These are phyloP conservation scores for Angomonas desouzai DNA, from an alignment of 208 protist species.

Conservation along the genomic window DNA sequence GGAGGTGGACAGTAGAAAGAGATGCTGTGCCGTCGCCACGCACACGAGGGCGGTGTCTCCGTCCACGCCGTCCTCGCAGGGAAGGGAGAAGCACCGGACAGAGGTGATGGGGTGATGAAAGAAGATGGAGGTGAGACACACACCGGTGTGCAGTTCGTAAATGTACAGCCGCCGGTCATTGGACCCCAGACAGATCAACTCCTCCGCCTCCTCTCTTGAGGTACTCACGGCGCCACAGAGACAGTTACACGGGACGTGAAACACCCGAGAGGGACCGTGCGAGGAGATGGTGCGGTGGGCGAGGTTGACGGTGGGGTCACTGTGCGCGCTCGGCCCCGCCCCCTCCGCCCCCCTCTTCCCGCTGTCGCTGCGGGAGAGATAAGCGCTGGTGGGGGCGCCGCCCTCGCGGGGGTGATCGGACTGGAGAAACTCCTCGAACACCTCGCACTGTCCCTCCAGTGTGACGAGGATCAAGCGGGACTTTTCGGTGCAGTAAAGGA, in stretches of 20 bases:
- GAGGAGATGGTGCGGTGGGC: neutral
- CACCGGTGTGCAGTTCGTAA: conserved; percentile 49
- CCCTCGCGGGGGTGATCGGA: neutral
- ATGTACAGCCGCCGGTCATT: conserved; percentile 78
- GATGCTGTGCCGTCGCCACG: neutral
- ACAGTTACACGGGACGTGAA: conserved; percentile 80
- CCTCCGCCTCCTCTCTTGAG: conserved; percentile 22
- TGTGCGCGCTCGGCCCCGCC: neutral
- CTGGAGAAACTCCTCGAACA: conserved; percentile 65
- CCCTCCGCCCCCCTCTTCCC: neutral
- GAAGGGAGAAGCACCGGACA: conserved; percentile 57
- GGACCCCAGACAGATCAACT: conserved; percentile 68
- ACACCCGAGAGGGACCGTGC: conserved; percentile 24
- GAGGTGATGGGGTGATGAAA: conserved; percentile 71
- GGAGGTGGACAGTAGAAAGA: conserved; percentile 3
- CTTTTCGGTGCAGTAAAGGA: conserved; percentile 53
- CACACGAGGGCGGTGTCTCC: neutral
- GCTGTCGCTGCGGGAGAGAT: neutral
- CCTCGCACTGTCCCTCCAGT: conserved; percentile 85
- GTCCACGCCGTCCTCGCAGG: conserved; percentile 1
- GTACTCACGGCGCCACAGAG: conserved; percentile 55
- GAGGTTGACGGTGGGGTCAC: neutral
- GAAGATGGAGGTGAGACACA: conserved; percentile 67
- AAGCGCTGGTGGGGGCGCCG: neutral
- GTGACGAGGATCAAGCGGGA: conserved; percentile 70